Evolutionary conservation across 2,329 filamentous ascomycete species (phyloP).

Genomic region (Paecilomyces sp.): DNA sequence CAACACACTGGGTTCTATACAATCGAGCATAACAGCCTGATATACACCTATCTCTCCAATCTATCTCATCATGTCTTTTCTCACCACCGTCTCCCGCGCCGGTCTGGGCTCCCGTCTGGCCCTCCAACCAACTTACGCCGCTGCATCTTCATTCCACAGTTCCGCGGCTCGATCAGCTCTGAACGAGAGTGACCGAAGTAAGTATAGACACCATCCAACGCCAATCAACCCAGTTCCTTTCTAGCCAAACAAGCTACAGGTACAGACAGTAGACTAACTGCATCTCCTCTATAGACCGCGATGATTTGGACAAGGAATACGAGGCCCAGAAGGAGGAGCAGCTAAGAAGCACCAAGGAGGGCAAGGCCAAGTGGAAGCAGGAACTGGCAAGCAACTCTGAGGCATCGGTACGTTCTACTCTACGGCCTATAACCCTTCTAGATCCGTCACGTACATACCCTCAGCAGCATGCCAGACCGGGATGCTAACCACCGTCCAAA

Average conservation of each 20-base stretch:
- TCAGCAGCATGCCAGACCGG: background rate
- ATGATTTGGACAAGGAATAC: conserved; percentile 37
- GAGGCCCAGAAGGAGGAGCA: conserved; percentile 58
- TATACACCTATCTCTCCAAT: background rate
- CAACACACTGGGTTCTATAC: background rate
- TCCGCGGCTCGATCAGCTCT: conserved; percentile 17
- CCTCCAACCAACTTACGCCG: background rate
- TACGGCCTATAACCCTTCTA: background rate
- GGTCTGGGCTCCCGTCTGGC: background rate
- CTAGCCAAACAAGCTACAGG: background rate
- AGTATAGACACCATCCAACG: conserved; percentile 3
- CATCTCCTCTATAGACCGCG: conserved; percentile 27
- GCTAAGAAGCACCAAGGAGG: conserved; percentile 44
- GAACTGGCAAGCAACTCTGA: conserved; percentile 73
- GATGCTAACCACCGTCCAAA: background rate
- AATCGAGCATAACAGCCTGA: background rate
- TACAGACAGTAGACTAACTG: background rate
- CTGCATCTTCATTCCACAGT: conserved; percentile 16
- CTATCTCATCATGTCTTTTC: background rate
- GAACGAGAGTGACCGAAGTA: conserved; percentile 30
- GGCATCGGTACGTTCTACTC: conserved; percentile 52
- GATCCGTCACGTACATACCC: background rate
- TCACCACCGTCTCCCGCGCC: background rate
- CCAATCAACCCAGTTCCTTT: background rate
- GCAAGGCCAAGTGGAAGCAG: conserved; percentile 68